Evolutionary conservation across 148 eudicot genomes (phyloP).

Genomic region (Diospyros lotus): DNA sequence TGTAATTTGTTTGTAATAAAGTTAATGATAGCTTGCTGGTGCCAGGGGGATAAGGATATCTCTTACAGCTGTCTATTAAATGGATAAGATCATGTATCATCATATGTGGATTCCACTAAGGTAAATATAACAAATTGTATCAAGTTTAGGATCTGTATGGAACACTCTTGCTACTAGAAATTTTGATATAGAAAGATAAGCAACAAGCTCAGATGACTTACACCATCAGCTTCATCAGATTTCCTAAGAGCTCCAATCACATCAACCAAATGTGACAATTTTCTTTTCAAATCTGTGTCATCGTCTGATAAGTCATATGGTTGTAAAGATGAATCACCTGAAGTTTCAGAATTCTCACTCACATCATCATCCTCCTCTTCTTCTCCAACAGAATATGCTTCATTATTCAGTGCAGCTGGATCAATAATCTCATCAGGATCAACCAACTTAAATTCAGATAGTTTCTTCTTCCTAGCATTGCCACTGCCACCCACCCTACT

Average conservation of each 20-base stretch:
- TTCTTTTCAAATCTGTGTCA: slow-evolving; percentile 73
- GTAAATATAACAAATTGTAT: not conserved
- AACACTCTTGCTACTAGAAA: not conserved
- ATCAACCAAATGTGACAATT: slow-evolving; percentile 80
- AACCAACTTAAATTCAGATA: slow-evolving; percentile 33
- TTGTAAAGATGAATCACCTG: slow-evolving; percentile 77
- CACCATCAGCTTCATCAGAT: slow-evolving; percentile 87
- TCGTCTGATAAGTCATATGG: slow-evolving; percentile 92
- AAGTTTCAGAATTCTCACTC: slow-evolving; percentile 68
- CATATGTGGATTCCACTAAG: not conserved
- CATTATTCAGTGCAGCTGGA: slow-evolving; percentile 55
- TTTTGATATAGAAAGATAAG: not conserved
- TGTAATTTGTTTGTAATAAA: not conserved
- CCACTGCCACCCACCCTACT: slow-evolving; percentile 20
- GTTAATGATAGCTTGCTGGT: slow-evolving; percentile 1
- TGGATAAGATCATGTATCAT: not conserved
- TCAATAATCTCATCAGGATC: slow-evolving; percentile 88
- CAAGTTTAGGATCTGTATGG: not conserved
- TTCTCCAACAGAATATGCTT: slow-evolving; percentile 37
- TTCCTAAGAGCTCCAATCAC: slow-evolving; percentile 85
- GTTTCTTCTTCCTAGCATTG: slow-evolving; percentile 35
- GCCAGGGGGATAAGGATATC: not conserved
- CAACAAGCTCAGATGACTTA: slow-evolving; percentile 30
- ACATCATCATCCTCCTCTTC: slow-evolving; percentile 32
- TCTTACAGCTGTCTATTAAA: not conserved